phyloP scores from a whole-genome alignment of 2,329 filamentous ascomycete species.

The Apiospora sp. region DNA sequence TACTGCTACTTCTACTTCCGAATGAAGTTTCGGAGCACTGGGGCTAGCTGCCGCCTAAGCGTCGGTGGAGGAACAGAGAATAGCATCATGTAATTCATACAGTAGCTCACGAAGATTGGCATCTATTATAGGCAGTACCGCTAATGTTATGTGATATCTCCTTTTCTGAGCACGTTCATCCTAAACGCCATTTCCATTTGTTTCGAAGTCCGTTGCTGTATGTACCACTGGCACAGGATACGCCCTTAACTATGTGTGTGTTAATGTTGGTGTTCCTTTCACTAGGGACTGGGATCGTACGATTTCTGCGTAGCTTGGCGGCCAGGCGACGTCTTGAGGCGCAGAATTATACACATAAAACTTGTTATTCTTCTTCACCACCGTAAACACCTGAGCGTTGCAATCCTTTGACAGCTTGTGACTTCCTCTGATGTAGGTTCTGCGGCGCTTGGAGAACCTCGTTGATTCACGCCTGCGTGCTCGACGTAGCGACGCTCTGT shows the following conservation, averaged over 20 bases:
- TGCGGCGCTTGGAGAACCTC: background rate
- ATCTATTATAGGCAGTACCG: background rate
- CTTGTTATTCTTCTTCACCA: background rate
- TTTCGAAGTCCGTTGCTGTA: background rate
- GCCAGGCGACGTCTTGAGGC: background rate
- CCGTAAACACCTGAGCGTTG: background rate
- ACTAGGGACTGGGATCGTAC: background rate
- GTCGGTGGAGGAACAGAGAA: background rate
- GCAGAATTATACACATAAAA: background rate
- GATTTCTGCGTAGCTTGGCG: background rate
- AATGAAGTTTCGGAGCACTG: background rate
- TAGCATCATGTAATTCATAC: background rate
- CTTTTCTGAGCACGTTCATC: background rate
- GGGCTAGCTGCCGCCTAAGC: background rate
- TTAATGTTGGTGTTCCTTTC: background rate
- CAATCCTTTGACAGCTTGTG: background rate
- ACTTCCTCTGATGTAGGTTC: background rate
- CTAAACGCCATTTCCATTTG: background rate
- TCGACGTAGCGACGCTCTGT: background rate
- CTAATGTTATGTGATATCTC: background rate
- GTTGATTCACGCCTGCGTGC: background rate
- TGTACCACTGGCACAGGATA: slow-evolving; percentile 1
- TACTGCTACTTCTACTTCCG: background rate
- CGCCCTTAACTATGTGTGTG: background rate
- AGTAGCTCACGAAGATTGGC: slow-evolving; percentile 1